Conservation (phyloP, 2,329 filamentous ascomycete species). For the Colletotrichum chrysophilum region DNA sequence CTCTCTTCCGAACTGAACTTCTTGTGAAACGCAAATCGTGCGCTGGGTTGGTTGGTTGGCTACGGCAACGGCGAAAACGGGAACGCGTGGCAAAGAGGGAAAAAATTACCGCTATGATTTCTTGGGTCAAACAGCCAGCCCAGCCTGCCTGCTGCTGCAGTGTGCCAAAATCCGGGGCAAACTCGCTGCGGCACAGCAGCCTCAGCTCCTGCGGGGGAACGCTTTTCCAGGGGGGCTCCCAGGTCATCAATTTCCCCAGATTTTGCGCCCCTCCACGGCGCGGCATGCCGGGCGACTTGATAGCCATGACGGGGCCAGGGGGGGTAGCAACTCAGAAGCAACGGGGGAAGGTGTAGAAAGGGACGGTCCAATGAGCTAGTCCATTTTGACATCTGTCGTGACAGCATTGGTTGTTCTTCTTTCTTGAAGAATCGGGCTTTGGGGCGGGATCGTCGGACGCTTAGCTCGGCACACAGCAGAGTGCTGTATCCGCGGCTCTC, state of each 20-base stretch:
- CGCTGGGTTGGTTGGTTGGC: background rate
- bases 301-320: background rate
- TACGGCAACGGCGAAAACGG: background rate
- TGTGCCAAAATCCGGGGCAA: background rate
- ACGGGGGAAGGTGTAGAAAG: background rate
- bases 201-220: conserved; percentile 1
- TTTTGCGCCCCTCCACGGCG: background rate
- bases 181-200: background rate
- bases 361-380: background rate
- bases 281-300: background rate
- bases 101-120: background rate
- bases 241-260: conserved; percentile 3
- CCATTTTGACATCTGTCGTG: background rate
- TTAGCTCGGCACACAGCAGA: background rate
- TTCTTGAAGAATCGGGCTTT: background rate
- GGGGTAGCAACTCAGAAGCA: background rate
- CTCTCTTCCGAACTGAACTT: background rate
- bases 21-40: background rate
- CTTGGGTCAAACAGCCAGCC: background rate
- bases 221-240: background rate
- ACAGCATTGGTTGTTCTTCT: background rate
- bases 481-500: background rate
- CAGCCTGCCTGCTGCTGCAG: background rate
- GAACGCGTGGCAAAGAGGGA: background rate
- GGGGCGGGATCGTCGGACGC: background rate